Base-by-base conservation (phyloP, 768 basidiomycete species). In the Tricholoma bakamatsutake region DNA sequence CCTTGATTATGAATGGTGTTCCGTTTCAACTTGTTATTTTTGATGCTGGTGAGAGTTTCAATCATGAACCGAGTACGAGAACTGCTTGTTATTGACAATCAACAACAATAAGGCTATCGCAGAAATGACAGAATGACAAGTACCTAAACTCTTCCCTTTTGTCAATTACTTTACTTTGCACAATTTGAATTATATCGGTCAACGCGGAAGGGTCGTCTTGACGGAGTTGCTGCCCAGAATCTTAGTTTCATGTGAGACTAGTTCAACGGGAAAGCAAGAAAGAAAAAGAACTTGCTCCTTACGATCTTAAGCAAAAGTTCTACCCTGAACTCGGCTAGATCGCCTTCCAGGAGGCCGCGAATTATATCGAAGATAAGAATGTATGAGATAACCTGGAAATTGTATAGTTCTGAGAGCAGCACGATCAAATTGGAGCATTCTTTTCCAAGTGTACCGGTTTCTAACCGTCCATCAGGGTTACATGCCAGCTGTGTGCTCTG, bases 11-110 rank as follows among this genome's bases (percentile, higher is more conserved):
- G 84, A 0, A 81, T 79, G 1, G 73, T 70, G 43, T 79, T 81
- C 5, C 79, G 77, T 66, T 87, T 90, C 52, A 81, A 62, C 67
- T 90, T 94, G 72, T 95, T 96, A 66, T 93, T 96, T 68, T 96
- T 96, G 54, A 98, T 80, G 67, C 95, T 93, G 5, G 80, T 82
- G 30, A 99, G 76, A 0, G 92, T 95, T 71, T 98, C 97, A 56
- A 97, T 74, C 95, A 98, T 97, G 73, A 98, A 98, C 15, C 84
- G 83, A 10, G 92, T 88, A 42, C 97, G 88, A 4, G 94, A 93
- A 67, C 92, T 97, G 60, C 1, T 24, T 18, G 21, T 33, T n/a
- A 48, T 43, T 10, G 27, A 34, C 35, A 17, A 31, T 47, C 13
- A 30, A 31, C 46, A 17, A 30, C 43, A 10, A 15, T 42, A 59